Conservation (phyloP, 1,284 basidiomycete genomes). For the Melampsora abietis-canadensis region DNA sequence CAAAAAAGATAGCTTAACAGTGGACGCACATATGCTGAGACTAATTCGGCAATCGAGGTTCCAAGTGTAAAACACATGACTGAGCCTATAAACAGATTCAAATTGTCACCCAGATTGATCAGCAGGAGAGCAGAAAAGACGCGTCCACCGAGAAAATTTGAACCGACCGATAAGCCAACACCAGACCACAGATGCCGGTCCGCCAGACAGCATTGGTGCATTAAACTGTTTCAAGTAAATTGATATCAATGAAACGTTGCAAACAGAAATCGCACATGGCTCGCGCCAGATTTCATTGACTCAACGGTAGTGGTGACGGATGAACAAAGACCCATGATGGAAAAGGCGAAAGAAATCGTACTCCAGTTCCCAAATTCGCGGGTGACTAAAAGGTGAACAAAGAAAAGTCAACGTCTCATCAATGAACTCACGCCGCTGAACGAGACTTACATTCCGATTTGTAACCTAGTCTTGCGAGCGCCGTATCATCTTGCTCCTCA, state of each 20-base stretch:
- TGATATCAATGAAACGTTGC: no score
- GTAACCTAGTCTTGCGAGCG: slow-evolving; percentile 36
- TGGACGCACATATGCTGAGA: background rate
- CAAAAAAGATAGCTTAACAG: no score
- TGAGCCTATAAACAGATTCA: slow-evolving; percentile 60
- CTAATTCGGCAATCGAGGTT: slow-evolving; percentile 68
- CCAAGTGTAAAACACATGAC: slow-evolving; percentile 71
- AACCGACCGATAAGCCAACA: slow-evolving; percentile 60
- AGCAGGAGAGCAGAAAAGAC: slow-evolving; percentile 3
- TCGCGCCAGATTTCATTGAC: background rate
- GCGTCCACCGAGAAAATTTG: slow-evolving; percentile 55
- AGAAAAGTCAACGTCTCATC: no score
- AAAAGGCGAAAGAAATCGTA: slow-evolving; percentile 42
- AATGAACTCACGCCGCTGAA: background rate
- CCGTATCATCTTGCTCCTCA: slow-evolving; percentile 33
- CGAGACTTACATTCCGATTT: slow-evolving; percentile 40
- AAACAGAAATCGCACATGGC: no score
- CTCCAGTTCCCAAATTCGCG: slow-evolving; percentile 42
- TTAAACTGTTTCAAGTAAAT: slow-evolving; percentile 58
- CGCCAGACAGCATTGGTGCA: slow-evolving; percentile 69
- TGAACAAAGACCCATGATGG: slow-evolving; percentile 41
- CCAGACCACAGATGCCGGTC: slow-evolving; percentile 76
- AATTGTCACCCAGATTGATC: slow-evolving; percentile 15
- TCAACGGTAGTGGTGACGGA: slow-evolving; percentile 43
- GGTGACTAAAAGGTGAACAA: slow-evolving; percentile 16